These are phyloP conservation scores for Crinitomyces ghanaensis DNA, from an alignment of 805 yeast genomes.

Conservation along the genomic window DNA sequence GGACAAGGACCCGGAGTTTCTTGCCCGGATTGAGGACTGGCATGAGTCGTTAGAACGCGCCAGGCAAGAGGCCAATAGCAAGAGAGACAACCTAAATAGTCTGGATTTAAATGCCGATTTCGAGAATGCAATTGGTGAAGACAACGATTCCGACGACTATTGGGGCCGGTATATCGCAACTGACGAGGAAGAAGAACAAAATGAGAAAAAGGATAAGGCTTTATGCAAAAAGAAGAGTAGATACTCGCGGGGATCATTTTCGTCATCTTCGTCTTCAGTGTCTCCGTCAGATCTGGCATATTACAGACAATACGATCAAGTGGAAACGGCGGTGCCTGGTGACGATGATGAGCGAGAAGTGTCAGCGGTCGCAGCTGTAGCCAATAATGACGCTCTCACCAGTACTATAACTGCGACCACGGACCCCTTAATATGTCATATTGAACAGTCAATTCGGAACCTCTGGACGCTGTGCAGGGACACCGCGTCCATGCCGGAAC, in stretches of 20 bases:
- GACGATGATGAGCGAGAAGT: too few relatives aligned
- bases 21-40: too few relatives aligned
- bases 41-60: too few relatives aligned
- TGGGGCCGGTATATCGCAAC: constrained; percentile 7
- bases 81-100: too few relatives aligned
- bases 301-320: constrained; percentile 12
- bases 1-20: too few relatives aligned
- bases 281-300: constrained; percentile 2
- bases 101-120: too few relatives aligned
- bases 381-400: not conserved
- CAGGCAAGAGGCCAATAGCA: too few relatives aligned
- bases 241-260: not conserved
- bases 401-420: not conserved
- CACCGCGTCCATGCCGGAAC: not conserved
- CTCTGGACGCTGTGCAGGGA: not conserved
- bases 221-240: not conserved
- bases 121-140: too few relatives aligned
- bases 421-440: not conserved
- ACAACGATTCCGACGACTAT: constrained; percentile 2
- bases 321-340: constrained; percentile 14
- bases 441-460: constrained; percentile 1
- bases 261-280: not conserved
- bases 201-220: constrained; percentile 11
- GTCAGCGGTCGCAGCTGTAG: too few relatives aligned
- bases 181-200: constrained; percentile 13